Conservation (phyloP, 75 land plant genomes). For the Cupressus sempervirens region DNA sequence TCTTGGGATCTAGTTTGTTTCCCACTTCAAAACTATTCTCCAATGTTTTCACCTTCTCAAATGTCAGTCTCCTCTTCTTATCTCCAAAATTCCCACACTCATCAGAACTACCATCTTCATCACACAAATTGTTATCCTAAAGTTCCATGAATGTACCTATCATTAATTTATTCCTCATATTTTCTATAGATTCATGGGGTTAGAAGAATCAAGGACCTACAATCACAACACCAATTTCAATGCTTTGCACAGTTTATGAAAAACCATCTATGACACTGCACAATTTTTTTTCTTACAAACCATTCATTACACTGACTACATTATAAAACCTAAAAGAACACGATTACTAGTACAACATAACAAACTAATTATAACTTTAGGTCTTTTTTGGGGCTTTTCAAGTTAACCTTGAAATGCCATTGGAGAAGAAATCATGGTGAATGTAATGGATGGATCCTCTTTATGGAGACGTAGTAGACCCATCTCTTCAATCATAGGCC, state of each 20-base stretch:
- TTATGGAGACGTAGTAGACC: neutral
- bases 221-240: neutral
- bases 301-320: neutral
- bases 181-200: neutral
- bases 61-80: neutral
- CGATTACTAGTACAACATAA: neutral
- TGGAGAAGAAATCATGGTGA: neutral
- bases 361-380: too few relatives aligned
- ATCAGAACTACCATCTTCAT: neutral
- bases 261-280: too few relatives aligned
- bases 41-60: neutral
- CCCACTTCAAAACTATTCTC: slow-evolving; percentile 11
- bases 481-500: neutral
- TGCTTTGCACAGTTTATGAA: too few relatives aligned
- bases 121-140: neutral
- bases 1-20: slow-evolving; percentile 9
- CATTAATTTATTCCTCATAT: neutral
- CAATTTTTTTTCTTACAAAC: too few relatives aligned
- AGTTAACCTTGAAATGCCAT: neutral
- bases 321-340: neutral
- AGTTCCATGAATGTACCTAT: neutral
- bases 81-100: neutral
- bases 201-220: neutral
- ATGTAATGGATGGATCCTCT: neutral
- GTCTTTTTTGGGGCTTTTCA: neutral